phyloP scores from a whole-genome alignment of 306 rosid species.

The Rubus idaeus region DNA sequence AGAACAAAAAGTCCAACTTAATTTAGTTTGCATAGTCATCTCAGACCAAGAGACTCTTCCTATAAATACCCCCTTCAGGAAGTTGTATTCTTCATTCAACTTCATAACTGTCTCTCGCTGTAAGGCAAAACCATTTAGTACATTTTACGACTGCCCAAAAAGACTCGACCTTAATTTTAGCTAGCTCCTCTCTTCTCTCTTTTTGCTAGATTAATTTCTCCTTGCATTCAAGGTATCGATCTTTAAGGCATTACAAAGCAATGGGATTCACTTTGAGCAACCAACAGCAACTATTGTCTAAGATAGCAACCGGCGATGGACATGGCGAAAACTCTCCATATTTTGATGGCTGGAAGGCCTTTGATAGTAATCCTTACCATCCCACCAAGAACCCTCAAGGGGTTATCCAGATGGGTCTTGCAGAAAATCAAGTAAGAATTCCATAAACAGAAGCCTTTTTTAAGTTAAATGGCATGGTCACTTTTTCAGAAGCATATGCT shows the following conservation, averaged over 20 bases:
- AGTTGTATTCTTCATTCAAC: conserved; percentile 11
- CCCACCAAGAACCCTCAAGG: conserved; percentile 55
- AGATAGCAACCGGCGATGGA: conserved; percentile 64
- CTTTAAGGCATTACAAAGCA: conserved; percentile 4
- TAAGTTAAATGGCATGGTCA: not conserved
- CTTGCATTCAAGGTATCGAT: not conserved
- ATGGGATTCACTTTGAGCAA: conserved; percentile 17
- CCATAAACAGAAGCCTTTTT: not conserved
- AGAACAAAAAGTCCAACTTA: conserved; percentile 2
- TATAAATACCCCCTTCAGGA: conserved; percentile 9
- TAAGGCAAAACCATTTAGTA: not conserved
- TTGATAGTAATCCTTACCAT: conserved; percentile 64
- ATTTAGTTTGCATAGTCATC: conserved; percentile 1
- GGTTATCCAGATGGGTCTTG: conserved; percentile 91
- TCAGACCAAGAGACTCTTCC: not conserved
- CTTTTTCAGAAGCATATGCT: not conserved
- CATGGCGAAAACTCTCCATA: conserved; percentile 68
- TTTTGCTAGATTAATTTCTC: not conserved
- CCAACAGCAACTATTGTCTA: conserved; percentile 52
- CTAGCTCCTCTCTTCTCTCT: not conserved
- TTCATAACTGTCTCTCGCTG: not conserved
- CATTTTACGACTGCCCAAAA: not conserved
- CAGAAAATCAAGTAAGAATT: conserved; percentile 70
- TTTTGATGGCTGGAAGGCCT: conserved; percentile 89
- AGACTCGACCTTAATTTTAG: not conserved